Conservation (phyloP, 371 early-diverging fungal species). For the Mucor circinelloides region DNA sequence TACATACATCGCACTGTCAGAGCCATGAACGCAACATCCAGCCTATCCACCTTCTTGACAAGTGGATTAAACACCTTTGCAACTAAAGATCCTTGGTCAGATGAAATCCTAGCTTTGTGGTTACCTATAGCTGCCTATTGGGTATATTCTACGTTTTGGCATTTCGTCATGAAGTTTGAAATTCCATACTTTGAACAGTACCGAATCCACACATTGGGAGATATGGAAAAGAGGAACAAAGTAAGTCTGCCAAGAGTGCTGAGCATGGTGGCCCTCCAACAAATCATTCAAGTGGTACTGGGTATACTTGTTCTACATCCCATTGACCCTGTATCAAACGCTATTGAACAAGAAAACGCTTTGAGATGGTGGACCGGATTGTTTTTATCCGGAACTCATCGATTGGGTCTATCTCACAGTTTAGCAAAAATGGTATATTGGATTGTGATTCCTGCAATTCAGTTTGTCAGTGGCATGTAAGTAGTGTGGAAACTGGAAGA, state of each 20-base stretch:
- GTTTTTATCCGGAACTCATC: conserved; percentile 46
- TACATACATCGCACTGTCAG: background rate
- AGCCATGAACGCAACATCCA: conserved; percentile 7
- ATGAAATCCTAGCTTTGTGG: conserved; percentile 61
- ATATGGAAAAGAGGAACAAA: conserved; percentile 62
- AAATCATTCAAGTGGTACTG: conserved; percentile 49
- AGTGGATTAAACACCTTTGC: conserved; percentile 11
- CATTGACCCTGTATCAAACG: conserved; percentile 20
- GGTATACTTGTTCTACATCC: conserved; percentile 32
- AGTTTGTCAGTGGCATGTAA: conserved; percentile 42
- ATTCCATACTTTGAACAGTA: conserved; percentile 73
- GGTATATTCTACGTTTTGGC: conserved; percentile 68
- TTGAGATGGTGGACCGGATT: conserved; percentile 12
- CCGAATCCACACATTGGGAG: conserved; percentile 68
- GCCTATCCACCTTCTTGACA: background rate
- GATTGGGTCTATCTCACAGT: conserved; percentile 57
- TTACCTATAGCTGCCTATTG: conserved; percentile 72
- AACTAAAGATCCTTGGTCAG: conserved; percentile 42
- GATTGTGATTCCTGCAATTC: conserved; percentile 27
- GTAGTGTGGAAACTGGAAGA: background rate
- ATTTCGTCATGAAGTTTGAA: conserved; percentile 58
- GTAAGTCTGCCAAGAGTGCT: conserved; percentile 60
- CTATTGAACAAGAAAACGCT: conserved; percentile 15
- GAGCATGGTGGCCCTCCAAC: conserved; percentile 59
- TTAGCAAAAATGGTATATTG: conserved; percentile 52